A percentile compares a stretch with the other conserved stretches of the same genome.
These are phyloP conservation scores for Scheffersomyces illinoinensis DNA, from an alignment of 1,139 yeast species.

Conservation along the genomic window DNA sequence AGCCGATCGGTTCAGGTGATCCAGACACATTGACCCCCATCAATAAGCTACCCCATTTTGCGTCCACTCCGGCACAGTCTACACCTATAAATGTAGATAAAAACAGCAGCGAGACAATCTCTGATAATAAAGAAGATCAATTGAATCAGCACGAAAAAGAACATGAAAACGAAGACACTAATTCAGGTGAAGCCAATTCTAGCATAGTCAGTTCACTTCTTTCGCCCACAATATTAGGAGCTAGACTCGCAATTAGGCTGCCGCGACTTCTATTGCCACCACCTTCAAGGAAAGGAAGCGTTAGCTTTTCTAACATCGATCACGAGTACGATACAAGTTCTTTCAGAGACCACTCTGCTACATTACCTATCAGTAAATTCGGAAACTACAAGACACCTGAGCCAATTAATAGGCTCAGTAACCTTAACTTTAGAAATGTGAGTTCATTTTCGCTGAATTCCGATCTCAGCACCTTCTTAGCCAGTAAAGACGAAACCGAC, in stretches of 20 bases:
- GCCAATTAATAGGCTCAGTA: conserved; percentile 4
- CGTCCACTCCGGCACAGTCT: not conserved
- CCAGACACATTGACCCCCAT: conserved; percentile 3
- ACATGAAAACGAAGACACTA: conserved; percentile 2
- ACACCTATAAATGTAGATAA: not conserved
- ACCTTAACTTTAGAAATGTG: conserved; percentile 10
- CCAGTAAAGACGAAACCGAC: conserved; percentile 10
- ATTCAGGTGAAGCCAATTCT: conserved; percentile 1
- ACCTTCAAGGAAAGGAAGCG: conserved; percentile 4
- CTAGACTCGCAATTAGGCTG: conserved; percentile 34
- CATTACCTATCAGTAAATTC: not conserved
- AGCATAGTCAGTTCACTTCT: conserved; percentile 12
- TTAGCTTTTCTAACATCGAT: conserved; percentile 14
- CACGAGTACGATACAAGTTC: conserved; percentile 24
- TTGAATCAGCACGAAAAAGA: conserved; percentile 7
- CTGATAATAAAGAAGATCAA: conserved; percentile 2
- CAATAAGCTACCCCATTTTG: not conserved
- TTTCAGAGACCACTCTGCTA: not conserved
- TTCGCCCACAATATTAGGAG: conserved; percentile 43
- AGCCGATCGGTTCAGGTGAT: conserved; percentile 2
- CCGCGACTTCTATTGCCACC: conserved; percentile 28
- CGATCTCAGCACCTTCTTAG: conserved; percentile 18
- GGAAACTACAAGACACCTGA: not conserved
- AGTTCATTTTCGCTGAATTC: conserved; percentile 23
- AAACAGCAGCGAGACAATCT: conserved; percentile 5